A percentile compares a stretch with the other conserved stretches of the same genome.
Evolutionary conservation across 1,284 basidiomycete species (phyloP).

Genomic region (Vanrija pseudolonga): DNA sequence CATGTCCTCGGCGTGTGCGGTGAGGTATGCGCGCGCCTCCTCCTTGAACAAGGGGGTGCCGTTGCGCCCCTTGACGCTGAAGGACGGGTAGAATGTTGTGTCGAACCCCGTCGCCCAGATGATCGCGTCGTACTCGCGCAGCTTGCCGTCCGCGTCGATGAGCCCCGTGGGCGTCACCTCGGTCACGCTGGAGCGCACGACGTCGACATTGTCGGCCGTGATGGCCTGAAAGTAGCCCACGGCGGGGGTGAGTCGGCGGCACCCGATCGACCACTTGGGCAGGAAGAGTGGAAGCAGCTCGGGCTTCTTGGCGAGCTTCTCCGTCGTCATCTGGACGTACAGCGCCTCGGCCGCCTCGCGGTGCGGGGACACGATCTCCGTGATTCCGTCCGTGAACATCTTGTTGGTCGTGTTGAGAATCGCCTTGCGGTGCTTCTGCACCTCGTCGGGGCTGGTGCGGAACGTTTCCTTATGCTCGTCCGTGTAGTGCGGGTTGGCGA

Average conservation of each 20-base stretch:
- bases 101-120: slow-evolving; percentile 36
- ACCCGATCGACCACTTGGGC: slow-evolving; percentile 27
- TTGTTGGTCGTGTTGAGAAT: slow-evolving; percentile 27
- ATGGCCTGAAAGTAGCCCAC: slow-evolving; percentile 41
- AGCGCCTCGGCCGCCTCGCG: slow-evolving; percentile 15
- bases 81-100: slow-evolving; percentile 31
- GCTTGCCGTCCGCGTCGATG: slow-evolving; percentile 19
- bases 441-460: slow-evolving; percentile 15
- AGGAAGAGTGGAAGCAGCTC: slow-evolving; percentile 24
- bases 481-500: slow-evolving; percentile 27
- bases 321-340: slow-evolving; percentile 18
- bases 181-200: slow-evolving; percentile 15
- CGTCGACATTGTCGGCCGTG: slow-evolving; percentile 27
- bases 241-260: slow-evolving; percentile 37
- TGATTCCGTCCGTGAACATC: slow-evolving; percentile 13
- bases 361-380: background rate
- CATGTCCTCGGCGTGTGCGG: slow-evolving; percentile 4
- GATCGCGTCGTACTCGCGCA: slow-evolving; percentile 27
- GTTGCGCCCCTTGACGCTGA: slow-evolving; percentile 18
- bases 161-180: slow-evolving; percentile 24
- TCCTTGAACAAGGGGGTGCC: background rate
- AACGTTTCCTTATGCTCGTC: slow-evolving; percentile 21
- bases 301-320: slow-evolving; percentile 17
- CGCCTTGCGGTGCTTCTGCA: slow-evolving; percentile 24
- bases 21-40: slow-evolving; percentile 9